A percentile compares a stretch with the other conserved stretches of the same genome.
phyloP scores from a whole-genome alignment of 2,329 filamentous ascomycete species.

The Fusarium setosum region DNA sequence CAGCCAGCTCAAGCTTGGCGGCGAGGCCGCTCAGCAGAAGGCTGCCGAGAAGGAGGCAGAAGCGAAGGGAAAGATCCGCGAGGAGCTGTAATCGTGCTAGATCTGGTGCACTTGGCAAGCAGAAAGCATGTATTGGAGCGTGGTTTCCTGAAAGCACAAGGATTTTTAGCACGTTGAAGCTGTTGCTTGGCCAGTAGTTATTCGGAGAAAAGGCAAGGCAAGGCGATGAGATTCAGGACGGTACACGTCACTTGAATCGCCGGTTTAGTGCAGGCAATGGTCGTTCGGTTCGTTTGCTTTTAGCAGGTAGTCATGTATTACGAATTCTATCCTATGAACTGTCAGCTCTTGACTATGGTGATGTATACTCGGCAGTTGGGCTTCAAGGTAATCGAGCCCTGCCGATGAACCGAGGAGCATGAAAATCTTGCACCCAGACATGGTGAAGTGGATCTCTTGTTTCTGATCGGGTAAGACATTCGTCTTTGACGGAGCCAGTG shows the following conservation, averaged over 20 bases:
- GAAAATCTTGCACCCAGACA: too few species aligned
- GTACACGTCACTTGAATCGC: not conserved
- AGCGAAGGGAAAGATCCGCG: conserved; percentile 52
- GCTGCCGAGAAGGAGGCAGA: conserved; percentile 49
- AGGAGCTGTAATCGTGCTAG: conserved; percentile 58
- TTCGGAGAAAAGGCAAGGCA: not conserved
- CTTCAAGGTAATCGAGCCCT: too few species aligned
- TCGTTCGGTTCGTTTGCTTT: conserved; percentile 20
- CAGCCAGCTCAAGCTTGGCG: conserved; percentile 60
- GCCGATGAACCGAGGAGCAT: too few species aligned
- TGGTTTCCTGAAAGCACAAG: not conserved
- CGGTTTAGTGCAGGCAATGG: conserved; percentile 1
- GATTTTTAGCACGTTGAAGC: not conserved
- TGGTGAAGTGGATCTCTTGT: too few species aligned
- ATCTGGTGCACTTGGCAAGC: not conserved
- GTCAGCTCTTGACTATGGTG: too few species aligned
- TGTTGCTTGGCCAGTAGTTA: not conserved
- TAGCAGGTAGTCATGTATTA: conserved; percentile 34
- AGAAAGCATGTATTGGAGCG: not conserved
- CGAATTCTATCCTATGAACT: conserved; percentile 11
- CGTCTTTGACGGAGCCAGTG: too few species aligned
- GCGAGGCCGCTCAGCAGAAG: conserved; percentile 61
- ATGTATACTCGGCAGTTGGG: too few species aligned
- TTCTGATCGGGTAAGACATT: too few species aligned
- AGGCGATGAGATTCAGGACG: not conserved